Conservation (phyloP, 768 basidiomycete species). For the Tricholoma furcatifolium region DNA sequence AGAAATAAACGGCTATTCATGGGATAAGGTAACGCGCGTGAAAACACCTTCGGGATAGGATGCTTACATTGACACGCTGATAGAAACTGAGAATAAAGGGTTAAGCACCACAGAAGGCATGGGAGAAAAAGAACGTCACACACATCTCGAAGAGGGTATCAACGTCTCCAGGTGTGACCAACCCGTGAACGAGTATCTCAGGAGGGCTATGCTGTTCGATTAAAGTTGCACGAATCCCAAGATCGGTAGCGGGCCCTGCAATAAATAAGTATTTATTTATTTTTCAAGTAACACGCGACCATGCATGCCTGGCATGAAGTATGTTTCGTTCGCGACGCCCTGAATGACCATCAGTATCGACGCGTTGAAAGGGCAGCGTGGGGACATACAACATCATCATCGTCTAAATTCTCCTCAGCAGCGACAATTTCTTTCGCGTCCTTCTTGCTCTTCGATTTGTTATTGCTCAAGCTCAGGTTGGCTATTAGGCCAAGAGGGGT, state of each 20-base stretch:
- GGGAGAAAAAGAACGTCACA: constrained; percentile 22
- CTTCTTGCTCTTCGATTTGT: constrained; percentile 41
- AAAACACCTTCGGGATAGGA: neutral
- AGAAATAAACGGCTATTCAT: constrained; percentile 60
- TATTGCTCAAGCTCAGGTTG: constrained; percentile 63
- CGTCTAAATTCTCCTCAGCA: constrained; percentile 48
- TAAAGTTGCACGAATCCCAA: constrained; percentile 63
- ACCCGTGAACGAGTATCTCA: constrained; percentile 77
- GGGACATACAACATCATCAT: constrained; percentile 61
- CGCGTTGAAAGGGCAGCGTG: neutral
- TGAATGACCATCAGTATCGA: constrained; percentile 23
- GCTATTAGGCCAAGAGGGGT: constrained; percentile 79
- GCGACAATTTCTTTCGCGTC: constrained; percentile 33
- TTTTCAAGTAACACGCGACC: neutral
- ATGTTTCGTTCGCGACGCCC: constrained; percentile 81
- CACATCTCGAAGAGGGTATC: constrained; percentile 84
- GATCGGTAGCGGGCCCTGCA: constrained; percentile 69
- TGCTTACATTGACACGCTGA: constrained; percentile 62
- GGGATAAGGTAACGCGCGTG: neutral
- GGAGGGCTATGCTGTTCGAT: constrained; percentile 81
- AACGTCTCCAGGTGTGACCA: constrained; percentile 77
- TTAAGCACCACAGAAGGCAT: neutral
- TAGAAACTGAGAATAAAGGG: constrained; percentile 52
- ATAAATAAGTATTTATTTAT: neutral
- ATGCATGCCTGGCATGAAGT: constrained; percentile 69